Percentiles rank a stretch among this genome's conserved stretches.
phyloP scores from a whole-genome alignment of 1,284 basidiomycete genomes.

The Xerocomus nothofagi region DNA sequence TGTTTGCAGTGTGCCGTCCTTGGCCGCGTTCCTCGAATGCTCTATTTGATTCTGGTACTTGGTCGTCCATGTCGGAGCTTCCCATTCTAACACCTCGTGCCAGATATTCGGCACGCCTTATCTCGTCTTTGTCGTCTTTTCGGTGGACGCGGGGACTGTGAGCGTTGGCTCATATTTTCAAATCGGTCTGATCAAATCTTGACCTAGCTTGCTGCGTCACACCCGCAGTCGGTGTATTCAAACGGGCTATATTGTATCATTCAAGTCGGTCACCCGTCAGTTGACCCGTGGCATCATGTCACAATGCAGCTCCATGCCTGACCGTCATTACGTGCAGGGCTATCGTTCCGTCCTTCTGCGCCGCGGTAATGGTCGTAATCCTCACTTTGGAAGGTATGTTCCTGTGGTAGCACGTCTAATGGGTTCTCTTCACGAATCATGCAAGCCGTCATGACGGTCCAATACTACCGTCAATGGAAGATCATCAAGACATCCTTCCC shows the following conservation, averaged over 20 bases:
- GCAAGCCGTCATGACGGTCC: conserved; percentile 39
- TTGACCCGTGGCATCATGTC: conserved; percentile 11
- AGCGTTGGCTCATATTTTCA: conserved; percentile 6
- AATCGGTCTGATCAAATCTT: conserved; percentile 14
- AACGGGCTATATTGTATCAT: conserved; percentile 55
- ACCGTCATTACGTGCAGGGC: conserved; percentile 19
- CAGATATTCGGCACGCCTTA: conserved; percentile 44
- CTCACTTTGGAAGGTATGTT: conserved; percentile 46
- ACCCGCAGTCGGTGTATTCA: conserved; percentile 36
- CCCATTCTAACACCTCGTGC: conserved; percentile 12
- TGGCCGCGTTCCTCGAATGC: conserved; percentile 18
- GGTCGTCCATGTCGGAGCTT: conserved; percentile 8
- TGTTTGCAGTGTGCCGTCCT: conserved; percentile 12
- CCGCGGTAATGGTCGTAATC: conserved; percentile 40
- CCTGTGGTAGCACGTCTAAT: not conserved
- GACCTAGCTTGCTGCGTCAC: conserved; percentile 36
- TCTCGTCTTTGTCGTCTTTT: conserved; percentile 35
- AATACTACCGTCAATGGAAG: conserved; percentile 37
- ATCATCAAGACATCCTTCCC: conserved; percentile 44
- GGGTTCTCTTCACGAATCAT: conserved; percentile 6
- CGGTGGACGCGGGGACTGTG: conserved; percentile 28
- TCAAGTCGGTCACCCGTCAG: conserved; percentile 40
- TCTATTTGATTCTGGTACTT: conserved; percentile 20
- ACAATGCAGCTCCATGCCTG: conserved; percentile 13
- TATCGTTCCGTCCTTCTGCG: conserved; percentile 47